Percentiles rank a stretch among this genome's conserved stretches.
phyloP scores from a whole-genome alignment of 2,329 filamentous ascomycete genomes.

The Fusarium newnesense region DNA sequence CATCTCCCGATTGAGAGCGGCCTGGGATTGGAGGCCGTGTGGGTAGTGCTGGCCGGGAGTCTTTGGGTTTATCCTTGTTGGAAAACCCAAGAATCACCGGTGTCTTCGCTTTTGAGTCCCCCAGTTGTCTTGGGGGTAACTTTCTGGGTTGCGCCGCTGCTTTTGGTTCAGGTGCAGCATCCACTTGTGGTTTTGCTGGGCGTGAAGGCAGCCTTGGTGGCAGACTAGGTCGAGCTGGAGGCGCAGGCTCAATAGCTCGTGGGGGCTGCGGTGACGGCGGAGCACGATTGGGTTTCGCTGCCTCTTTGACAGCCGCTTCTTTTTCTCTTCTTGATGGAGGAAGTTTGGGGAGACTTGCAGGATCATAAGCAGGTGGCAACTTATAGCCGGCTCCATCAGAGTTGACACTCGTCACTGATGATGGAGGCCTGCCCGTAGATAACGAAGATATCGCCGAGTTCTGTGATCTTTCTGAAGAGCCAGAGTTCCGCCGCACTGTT shows the following conservation, averaged over 20 bases:
- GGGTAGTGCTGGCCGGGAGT: slow-evolving; percentile 23
- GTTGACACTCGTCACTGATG: slow-evolving; percentile 60
- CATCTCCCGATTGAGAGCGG: slow-evolving; percentile 44
- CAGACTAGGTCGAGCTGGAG: slow-evolving; percentile 52
- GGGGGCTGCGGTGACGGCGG: slow-evolving; percentile 28
- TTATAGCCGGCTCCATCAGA: slow-evolving; percentile 58
- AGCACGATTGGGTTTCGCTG: slow-evolving; percentile 26
- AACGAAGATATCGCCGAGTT: slow-evolving; percentile 64
- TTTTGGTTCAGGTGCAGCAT: slow-evolving; percentile 14
- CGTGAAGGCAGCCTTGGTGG: slow-evolving; percentile 64
- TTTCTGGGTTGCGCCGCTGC: slow-evolving; percentile 24
- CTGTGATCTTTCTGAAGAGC: slow-evolving; percentile 67
- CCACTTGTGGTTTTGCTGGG: slow-evolving; percentile 48
- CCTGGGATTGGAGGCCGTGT: slow-evolving; percentile 31
- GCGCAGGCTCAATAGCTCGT: slow-evolving; percentile 44
- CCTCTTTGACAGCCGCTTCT: slow-evolving; percentile 52
- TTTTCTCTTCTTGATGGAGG: slow-evolving; percentile 65
- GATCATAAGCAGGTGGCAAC: slow-evolving; percentile 66
- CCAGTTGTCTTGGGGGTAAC: slow-evolving; percentile 27
- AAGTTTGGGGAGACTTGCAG: slow-evolving; percentile 66
- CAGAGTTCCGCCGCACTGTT: slow-evolving; percentile 62
- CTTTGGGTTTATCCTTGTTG: slow-evolving; percentile 17
- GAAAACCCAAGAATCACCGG: slow-evolving; percentile 31
- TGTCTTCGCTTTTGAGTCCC: slow-evolving; percentile 28
- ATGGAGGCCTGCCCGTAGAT: slow-evolving; percentile 58